phyloP scores from a whole-genome alignment of 495 filamentous ascomycete species.

The Annulohypoxylon stygium region DNA sequence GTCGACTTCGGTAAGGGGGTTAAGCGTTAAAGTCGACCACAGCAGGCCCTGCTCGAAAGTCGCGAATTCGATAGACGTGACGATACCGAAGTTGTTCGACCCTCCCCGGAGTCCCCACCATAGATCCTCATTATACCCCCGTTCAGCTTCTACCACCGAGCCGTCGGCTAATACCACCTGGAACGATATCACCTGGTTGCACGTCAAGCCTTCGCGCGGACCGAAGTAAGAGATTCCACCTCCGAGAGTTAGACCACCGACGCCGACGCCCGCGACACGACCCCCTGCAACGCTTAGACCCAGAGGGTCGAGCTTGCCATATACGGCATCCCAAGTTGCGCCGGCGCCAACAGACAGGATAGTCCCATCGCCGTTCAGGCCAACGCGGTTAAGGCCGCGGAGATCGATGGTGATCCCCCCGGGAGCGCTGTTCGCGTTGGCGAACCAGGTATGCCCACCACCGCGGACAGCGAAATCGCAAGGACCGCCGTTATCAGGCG shows the following conservation, averaged over 20 bases:
- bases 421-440: conserved; percentile 53
- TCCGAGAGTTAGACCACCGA: conserved; percentile 62
- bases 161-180: conserved; percentile 70
- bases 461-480: conserved; percentile 59
- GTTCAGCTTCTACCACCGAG: conserved; percentile 61
- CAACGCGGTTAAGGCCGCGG: conserved; percentile 40
- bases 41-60: conserved; percentile 61
- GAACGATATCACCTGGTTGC: conserved; percentile 63
- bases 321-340: conserved; percentile 54
- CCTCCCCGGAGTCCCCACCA: conserved; percentile 72
- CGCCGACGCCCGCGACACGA: conserved; percentile 52
- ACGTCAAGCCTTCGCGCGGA: conserved; percentile 63
- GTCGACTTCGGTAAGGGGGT: conserved; percentile 26
- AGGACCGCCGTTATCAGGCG: neutral
- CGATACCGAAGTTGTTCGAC: conserved; percentile 41
- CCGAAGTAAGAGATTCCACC: conserved; percentile 61
- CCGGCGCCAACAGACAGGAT: conserved; percentile 49
- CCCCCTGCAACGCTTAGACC: conserved; percentile 56
- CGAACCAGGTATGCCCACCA: conserved; percentile 58
- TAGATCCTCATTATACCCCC: conserved; percentile 61
- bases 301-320: conserved; percentile 50
- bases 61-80: conserved; percentile 57
- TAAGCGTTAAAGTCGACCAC: conserved; percentile 53
- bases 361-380: conserved; percentile 34
- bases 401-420: conserved; percentile 63